phyloP scores from a whole-genome alignment of 345 rosid species.

The Psidium friedrichsthalianum region DNA sequence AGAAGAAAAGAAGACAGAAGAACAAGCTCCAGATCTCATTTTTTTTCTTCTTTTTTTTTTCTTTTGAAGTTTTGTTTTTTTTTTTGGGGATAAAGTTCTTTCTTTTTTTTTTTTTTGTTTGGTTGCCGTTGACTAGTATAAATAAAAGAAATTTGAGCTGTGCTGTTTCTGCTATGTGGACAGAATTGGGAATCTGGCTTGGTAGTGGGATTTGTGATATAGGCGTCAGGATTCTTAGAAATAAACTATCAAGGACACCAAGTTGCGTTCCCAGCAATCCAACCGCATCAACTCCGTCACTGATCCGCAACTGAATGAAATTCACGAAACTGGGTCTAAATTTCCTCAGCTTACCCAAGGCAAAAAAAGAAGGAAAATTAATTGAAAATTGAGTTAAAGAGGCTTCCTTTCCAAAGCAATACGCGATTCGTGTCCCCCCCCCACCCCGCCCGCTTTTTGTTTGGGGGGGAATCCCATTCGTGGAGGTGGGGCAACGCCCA shows the following conservation, averaged over 20 bases:
- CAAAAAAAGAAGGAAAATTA: too few relatives aligned
- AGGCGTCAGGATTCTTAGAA: not conserved
- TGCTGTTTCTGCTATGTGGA: not conserved
- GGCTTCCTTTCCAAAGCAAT: not conserved
- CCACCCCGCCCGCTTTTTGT: too few relatives aligned
- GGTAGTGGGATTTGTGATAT: not conserved
- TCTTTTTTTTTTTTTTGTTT: too few relatives aligned
- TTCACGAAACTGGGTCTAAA: not conserved
- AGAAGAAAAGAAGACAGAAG: not conserved
- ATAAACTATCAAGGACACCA: not conserved
- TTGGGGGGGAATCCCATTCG: not conserved
- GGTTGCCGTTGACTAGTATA: too few relatives aligned
- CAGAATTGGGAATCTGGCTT: not conserved
- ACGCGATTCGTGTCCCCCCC: not conserved
- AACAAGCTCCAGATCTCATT: not conserved
- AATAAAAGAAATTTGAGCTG: too few relatives aligned
- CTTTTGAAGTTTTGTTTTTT: too few relatives aligned
- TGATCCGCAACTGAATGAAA: not conserved
- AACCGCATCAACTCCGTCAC: not conserved
- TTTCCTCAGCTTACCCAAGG: not conserved
- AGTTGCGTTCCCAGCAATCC: not conserved
- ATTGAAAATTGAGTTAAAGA: not conserved
- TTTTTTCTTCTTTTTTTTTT: too few relatives aligned
- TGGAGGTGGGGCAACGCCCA: not conserved
- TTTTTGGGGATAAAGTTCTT: too few relatives aligned